Evolutionary conservation across 2,329 filamentous ascomycete genomes (phyloP).

Genomic region (Colletotrichum liaoningense): DNA sequence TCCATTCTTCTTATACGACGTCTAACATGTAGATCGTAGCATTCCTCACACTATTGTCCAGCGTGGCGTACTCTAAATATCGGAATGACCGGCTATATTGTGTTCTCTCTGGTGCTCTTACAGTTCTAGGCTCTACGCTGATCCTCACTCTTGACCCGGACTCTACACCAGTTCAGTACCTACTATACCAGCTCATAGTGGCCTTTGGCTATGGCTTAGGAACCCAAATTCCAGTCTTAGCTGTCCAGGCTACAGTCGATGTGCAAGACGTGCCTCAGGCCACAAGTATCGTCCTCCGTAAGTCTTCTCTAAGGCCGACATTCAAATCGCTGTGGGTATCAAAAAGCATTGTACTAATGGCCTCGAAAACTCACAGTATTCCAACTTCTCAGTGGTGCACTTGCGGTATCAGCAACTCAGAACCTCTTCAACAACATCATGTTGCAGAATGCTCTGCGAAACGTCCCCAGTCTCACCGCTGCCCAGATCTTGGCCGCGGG

Average conservation of each 20-base stretch:
- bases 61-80: conserved; percentile 3
- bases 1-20: neutral
- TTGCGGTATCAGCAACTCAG: neutral
- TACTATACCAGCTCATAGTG: neutral
- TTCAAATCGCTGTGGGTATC: too few relatives aligned
- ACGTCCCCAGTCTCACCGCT: neutral
- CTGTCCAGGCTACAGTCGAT: neutral
- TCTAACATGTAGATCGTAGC: neutral
- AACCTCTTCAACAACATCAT: neutral
- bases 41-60: neutral
- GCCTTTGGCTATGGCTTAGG: neutral
- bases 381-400: neutral
- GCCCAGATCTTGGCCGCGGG: neutral
- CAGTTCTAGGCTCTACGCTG: neutral
- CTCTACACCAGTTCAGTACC: neutral
- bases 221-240: neutral
- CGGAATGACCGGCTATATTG: neutral
- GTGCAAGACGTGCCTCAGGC: neutral
- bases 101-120: neutral
- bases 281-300: neutral
- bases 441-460: neutral
- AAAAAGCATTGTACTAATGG: too few relatives aligned
- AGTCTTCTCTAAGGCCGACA: neutral
- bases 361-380: neutral
- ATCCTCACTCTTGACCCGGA: neutral